Evolutionary conservation across 1,284 basidiomycete species (phyloP), one percentile per base, ranked within the genome.

Genomic region (Moesziomyces sp.): DNA sequence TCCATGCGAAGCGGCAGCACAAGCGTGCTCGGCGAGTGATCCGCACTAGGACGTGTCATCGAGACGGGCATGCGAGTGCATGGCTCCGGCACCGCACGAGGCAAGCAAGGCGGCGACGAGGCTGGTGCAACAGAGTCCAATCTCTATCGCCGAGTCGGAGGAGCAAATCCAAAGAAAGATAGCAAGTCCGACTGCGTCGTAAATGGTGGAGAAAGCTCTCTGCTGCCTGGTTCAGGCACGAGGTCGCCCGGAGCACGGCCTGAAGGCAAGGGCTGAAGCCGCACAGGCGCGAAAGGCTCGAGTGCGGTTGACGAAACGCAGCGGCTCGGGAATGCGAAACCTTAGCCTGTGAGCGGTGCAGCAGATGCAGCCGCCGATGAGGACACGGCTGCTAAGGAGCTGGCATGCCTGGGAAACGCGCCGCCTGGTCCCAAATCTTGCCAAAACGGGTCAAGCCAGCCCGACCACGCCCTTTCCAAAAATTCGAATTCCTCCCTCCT

Each of bases 81-180:
- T 46, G 19, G 26, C 43, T 53, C 21, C 21, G 13, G 21, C 18
- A 21, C 19, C 21, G 28, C 42, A 21, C 11, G 35, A 28, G 19
- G 47, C 48, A 43, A 44, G 19, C 24, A 40, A 28, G 18, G 16
- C 42, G 28, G 21, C 21, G 34, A 47, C 30, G 6, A 58, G 55
- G 28, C 38, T 23, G 23, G 28, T 21, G 47, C 18, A 40, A 28
- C 28, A 21, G 16, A 46, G 14, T 30, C 14, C 19, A 43, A 42
- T 26, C 34, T 53, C 34, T n/a, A 49, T 55, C 52, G 34, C 66
- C 66, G 66, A 69, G 59, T 51, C 59, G 59, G 59, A 62, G 65
- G 46, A 28, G 46, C 43, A 47, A 52, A 26, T 26, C 24, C 24
- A 26, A 7, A 26, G 24, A 26, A 23, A 23, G 46, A 40, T 16